Base-by-base conservation (phyloP, 176 grass and related monocot species). In the Carex scoparia region DNA sequence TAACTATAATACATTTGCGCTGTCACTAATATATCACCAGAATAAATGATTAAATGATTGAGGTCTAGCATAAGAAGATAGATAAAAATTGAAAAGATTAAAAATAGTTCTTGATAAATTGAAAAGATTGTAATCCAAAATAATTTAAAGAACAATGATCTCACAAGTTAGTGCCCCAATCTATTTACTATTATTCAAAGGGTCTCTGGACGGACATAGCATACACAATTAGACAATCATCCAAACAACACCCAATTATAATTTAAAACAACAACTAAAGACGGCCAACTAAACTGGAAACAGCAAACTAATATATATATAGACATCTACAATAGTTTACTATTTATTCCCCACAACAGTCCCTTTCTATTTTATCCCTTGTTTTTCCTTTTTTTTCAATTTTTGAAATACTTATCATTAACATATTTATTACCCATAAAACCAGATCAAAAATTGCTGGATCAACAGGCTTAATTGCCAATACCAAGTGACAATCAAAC, bases 311-410 rank as follows among this genome's bases (percentile, higher is more conserved):
- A 56, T 79, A 35, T 18, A 37, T 15, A 37, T 15, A 58, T 33
- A 78, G 74, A 78, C 74, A 79, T 37, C 74, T 79, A 79, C 14
- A 28, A 58, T 58, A 5, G 30, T 56, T 77, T 56, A 77, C 49
- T 49, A 77, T 28, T 77, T 18, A 77, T 77, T 77, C 19, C 73
- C 11, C 73, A 77, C 31, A 57, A 77, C 73, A 77, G 1, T 3
- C 56, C 49, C 73, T 56, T 57, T 57, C 73, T 32, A 56, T 27
- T 56, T 32, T 77, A 32, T 32, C 28, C 12, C 12, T 28, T 63
- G 18, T 30, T 63, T 63, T 61, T 61, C 1, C 23, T 28, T 7
- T 56, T 57, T 32, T 35, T 57, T 46, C 3, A 3, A 4, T 46
- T 46, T 46, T 72, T 72, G 2, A 72, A 46, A 68, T 4, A 68